Percentiles rank a stretch among this genome's conserved stretches.
phyloP scores from a whole-genome alignment of 1,284 basidiomycete genomes.

The Trametes polyzona region DNA sequence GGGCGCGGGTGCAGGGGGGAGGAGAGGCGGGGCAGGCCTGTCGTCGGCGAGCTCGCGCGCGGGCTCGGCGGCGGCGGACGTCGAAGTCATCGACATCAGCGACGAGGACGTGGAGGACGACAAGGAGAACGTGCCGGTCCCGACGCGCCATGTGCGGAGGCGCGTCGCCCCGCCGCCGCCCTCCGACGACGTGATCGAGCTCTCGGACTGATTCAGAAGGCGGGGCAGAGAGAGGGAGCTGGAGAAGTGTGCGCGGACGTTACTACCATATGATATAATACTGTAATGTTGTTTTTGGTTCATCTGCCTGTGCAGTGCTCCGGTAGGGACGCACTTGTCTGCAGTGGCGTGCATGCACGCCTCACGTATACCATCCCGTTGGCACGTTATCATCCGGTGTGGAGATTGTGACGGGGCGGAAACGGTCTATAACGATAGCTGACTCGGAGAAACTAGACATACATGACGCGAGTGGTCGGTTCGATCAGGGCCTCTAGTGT shows the following conservation, averaged over 20 bases:
- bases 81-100: constrained; percentile 38
- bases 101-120: constrained; percentile 56
- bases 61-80: constrained; percentile 7
- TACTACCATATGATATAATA: constrained; percentile 9
- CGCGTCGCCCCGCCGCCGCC: constrained; percentile 31
- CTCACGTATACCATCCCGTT: constrained; percentile 8
- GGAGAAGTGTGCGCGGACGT: background rate
- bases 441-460: background rate
- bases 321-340: constrained; percentile 4
- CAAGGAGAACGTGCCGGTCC: constrained; percentile 63
- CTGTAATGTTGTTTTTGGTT: background rate
- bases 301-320: background rate
- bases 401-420: background rate
- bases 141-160: constrained; percentile 55
- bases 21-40: too few species aligned
- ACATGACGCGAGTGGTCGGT: constrained; percentile 2
- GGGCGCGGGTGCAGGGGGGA: too few species aligned
- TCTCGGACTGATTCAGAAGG: constrained; percentile 24
- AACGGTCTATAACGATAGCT: background rate
- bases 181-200: constrained; percentile 28
- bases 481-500: constrained; percentile 7
- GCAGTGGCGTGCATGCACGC: background rate
- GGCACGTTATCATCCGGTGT: background rate
- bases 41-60: background rate
- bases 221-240: background rate